Percentiles rank a stretch among this genome's conserved stretches.
Conservation (phyloP, 2,329 filamentous ascomycete genomes). For the Lachnellula cervina region DNA sequence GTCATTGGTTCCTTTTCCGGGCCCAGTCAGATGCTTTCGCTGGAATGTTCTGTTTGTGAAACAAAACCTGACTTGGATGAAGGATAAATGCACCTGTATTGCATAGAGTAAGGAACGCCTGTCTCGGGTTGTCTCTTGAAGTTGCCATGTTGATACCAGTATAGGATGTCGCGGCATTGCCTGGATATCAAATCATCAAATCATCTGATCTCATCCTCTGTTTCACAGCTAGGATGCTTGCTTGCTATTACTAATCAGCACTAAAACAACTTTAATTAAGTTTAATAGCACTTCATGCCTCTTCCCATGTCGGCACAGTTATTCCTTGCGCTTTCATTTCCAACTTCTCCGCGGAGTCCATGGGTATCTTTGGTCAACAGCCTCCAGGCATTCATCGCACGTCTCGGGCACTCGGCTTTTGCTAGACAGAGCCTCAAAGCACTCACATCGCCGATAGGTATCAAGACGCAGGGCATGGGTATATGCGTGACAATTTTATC, state of each 20-base stretch:
- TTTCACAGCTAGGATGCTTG: neutral
- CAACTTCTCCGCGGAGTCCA: neutral
- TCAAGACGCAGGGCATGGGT: neutral
- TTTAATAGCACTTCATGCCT: neutral
- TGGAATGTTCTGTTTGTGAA: too few relatives aligned
- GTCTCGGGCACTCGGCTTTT: neutral
- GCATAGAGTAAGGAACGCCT: too few relatives aligned
- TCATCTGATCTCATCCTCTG: neutral
- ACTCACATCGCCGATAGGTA: neutral
- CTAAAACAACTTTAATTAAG: neutral
- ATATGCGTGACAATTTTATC: neutral
- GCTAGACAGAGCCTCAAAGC: neutral
- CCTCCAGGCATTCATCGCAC: neutral
- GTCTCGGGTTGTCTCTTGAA: too few relatives aligned
- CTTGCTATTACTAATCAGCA: neutral
- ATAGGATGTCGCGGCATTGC: neutral
- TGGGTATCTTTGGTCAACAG: neutral
- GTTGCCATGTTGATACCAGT: neutral
- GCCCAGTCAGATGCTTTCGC: too few relatives aligned
- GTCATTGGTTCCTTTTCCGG: neutral
- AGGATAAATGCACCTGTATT: too few relatives aligned
- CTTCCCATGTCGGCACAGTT: neutral
- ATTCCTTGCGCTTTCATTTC: neutral
- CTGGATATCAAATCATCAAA: neutral
- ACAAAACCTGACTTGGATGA: too few relatives aligned